A percentile compares a stretch with the other conserved stretches of the same genome.
These are phyloP conservation scores for Scytalidium lignicola DNA, from an alignment of 2,329 filamentous ascomycete species.

Conservation along the genomic window DNA sequence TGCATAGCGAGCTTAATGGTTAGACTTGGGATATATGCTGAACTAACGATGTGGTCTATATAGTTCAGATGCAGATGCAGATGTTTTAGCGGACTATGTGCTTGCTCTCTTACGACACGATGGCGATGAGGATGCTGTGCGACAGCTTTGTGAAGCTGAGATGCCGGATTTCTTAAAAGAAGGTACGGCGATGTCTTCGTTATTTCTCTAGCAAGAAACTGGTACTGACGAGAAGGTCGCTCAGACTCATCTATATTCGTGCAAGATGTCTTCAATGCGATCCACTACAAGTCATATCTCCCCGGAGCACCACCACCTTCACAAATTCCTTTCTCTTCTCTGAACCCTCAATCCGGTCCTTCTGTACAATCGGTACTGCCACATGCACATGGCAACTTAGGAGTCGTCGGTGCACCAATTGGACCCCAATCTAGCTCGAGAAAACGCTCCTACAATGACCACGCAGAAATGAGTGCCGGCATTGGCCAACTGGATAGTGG, in stretches of 20 bases:
- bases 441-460: conserved; percentile 54
- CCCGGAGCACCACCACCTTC: conserved; percentile 45
- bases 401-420: conserved; percentile 13
- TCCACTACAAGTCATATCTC: conserved; percentile 57
- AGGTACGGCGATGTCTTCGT: conserved; percentile 36
- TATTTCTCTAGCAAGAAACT: background rate
- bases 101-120: conserved; percentile 70
- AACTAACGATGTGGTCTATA: conserved; percentile 2
- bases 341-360: conserved; percentile 23
- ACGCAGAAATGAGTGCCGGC: conserved; percentile 33
- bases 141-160: conserved; percentile 63
- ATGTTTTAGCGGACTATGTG: conserved; percentile 82
- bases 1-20: conserved; percentile 1
- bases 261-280: conserved; percentile 62
- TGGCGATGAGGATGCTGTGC: conserved; percentile 58
- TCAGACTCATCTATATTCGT: conserved; percentile 59
- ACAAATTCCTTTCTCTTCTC: conserved; percentile 16
- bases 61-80: conserved; percentile 74
- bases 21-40: conserved; percentile 2
- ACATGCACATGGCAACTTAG: conserved; percentile 14
- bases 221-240: background rate
- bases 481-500: conserved; percentile 22
- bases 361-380: conserved; percentile 8
- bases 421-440: conserved; percentile 26
- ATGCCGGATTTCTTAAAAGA: conserved; percentile 72